A percentile compares a stretch with the other conserved stretches of the same genome.
Conservation (phyloP, 805 yeast species). For the Suhomyces kilbournensis region DNA sequence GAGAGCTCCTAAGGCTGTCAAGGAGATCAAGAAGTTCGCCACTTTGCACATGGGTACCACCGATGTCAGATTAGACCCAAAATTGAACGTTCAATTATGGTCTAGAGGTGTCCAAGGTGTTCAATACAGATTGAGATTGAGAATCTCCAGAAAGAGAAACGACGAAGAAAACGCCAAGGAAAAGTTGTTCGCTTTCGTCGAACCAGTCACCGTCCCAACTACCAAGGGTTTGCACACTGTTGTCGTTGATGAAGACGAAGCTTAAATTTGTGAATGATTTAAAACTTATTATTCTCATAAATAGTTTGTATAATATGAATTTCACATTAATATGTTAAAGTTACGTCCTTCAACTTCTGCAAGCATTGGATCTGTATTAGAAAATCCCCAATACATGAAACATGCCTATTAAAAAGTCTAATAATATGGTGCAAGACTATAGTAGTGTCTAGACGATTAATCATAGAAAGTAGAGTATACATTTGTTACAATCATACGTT, state of each 20-base stretch:
- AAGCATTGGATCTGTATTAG: background rate
- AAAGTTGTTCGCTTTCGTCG: slow-evolving; percentile 96
- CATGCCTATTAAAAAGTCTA: background rate
- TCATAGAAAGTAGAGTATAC: background rate
- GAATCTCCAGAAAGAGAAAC: slow-evolving; percentile 99
- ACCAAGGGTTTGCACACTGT: slow-evolving; percentile 97
- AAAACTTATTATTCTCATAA: slow-evolving; percentile 6
- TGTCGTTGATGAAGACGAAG: slow-evolving; percentile 84
- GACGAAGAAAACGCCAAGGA: slow-evolving; percentile 99
- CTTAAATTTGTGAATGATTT: slow-evolving; percentile 24
- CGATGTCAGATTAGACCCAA: slow-evolving; percentile 99
- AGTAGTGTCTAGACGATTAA: background rate
- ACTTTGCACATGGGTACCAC: slow-evolving; percentile 98
- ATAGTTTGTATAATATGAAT: slow-evolving; percentile 13
- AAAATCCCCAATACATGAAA: background rate
- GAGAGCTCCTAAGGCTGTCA: slow-evolving; percentile 99
- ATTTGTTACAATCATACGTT: background rate
- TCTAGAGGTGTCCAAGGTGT: slow-evolving; percentile 99
- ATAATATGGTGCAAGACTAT: background rate
- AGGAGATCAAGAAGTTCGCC: slow-evolving; percentile 98
- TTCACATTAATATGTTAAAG: slow-evolving; percentile 2
- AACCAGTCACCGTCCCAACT: slow-evolving; percentile 91
- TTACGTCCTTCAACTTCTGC: background rate
- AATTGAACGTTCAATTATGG: slow-evolving; percentile 98
- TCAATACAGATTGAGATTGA: slow-evolving; percentile 96